phyloP scores from a whole-genome alignment of 441 rosid genomes.

The Capsella rubella region DNA sequence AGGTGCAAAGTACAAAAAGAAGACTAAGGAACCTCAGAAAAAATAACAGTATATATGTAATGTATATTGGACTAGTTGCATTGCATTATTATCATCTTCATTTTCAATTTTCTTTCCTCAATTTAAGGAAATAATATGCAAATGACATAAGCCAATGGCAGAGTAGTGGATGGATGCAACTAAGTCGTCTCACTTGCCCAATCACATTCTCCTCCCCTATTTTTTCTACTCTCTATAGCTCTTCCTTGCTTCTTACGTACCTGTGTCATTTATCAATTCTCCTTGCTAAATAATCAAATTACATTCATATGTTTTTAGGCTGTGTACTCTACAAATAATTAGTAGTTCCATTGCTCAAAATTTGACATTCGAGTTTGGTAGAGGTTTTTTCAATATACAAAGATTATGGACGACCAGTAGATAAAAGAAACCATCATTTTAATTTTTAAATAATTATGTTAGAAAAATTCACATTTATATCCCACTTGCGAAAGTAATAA shows the following conservation, averaged over 20 bases:
- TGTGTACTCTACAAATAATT: not conserved
- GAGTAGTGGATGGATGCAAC: conserved; percentile 20
- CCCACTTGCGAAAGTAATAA: not conserved
- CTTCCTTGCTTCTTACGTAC: conserved; percentile 26
- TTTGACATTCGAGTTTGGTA: not conserved
- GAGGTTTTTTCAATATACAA: not conserved
- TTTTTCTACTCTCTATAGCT: conserved; percentile 8
- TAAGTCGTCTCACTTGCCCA: conserved; percentile 31
- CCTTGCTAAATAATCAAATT: not conserved
- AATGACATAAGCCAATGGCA: conserved; percentile 44
- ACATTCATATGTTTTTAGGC: not conserved
- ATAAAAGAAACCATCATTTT: not conserved
- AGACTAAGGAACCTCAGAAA: conserved; percentile 6
- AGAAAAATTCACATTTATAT: not conserved
- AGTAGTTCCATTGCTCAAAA: not conserved
- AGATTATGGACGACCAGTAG: not conserved
- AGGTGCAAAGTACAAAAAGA: conserved; percentile 13
- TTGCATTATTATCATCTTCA: not conserved
- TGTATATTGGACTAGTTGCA: conserved; percentile 16
- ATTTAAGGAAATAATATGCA: conserved; percentile 35
- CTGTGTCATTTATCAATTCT: conserved; percentile 7
- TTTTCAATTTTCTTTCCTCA: conserved; percentile 11
- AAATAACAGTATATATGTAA: not conserved
- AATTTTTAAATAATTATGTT: not conserved
- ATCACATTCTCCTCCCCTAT: conserved; percentile 21